Percentiles rank a stretch among this genome's conserved stretches.
Evolutionary conservation across 2,329 filamentous ascomycete genomes (phyloP).

Genomic region (Fragosphaeria purpurea): DNA sequence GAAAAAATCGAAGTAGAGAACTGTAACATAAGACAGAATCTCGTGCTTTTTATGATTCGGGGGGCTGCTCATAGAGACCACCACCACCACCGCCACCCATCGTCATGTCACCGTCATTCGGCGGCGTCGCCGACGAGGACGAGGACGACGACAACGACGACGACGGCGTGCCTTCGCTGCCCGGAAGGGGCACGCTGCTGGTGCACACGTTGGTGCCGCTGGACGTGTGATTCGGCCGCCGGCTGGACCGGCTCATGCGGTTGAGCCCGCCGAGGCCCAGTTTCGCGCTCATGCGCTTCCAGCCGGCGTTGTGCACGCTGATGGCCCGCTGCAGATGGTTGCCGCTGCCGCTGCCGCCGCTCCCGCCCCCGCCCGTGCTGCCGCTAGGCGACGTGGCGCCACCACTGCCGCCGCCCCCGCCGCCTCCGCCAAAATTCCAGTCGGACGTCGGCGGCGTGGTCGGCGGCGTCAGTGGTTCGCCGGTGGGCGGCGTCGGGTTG

Average conservation of each 20-base stretch:
- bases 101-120: slow-evolving; percentile 24
- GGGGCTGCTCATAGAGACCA: too few relatives aligned
- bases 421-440: slow-evolving; percentile 35
- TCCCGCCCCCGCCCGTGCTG: slow-evolving; percentile 11
- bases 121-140: background rate
- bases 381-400: slow-evolving; percentile 36
- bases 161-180: too few relatives aligned
- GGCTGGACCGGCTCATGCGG: slow-evolving; percentile 39
- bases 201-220: slow-evolving; percentile 27
- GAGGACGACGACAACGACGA: slow-evolving; percentile 19
- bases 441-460: slow-evolving; percentile 59
- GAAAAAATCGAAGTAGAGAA: background rate
- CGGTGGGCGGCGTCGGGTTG: slow-evolving; percentile 42
- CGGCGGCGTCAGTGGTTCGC: slow-evolving; percentile 63
- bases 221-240: slow-evolving; percentile 30
- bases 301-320: slow-evolving; percentile 45
- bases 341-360: background rate
- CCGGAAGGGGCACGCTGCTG: too few relatives aligned
- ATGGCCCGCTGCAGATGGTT: slow-evolving; percentile 44
- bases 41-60: too few relatives aligned
- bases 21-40: background rate
- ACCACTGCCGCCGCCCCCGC: too few relatives aligned
- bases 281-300: slow-evolving; percentile 56
- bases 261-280: slow-evolving; percentile 37
- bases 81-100: slow-evolving; percentile 20